Evolutionary conservation across 169 alveolate species (phyloP).

Genomic region (Plasmodium gonderi): DNA sequence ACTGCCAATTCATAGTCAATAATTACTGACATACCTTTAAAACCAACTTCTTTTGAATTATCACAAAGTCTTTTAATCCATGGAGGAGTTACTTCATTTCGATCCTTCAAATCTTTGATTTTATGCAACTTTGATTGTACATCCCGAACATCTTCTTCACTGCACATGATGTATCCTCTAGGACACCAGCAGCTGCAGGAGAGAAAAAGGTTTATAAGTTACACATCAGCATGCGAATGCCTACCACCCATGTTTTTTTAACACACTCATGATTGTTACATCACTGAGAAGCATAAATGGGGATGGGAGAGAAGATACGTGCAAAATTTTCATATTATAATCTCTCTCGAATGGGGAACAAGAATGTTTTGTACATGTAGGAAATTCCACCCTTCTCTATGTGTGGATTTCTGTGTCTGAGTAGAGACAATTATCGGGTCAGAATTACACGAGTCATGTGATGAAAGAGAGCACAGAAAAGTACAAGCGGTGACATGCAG

Average conservation of each 20-base stretch:
- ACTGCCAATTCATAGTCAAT: slow-evolving; percentile 71
- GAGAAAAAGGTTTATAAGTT: background rate
- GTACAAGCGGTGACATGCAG: background rate
- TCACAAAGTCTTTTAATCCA: slow-evolving; percentile 65
- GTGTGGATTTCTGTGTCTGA: too few species aligned
- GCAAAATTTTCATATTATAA: too few species aligned
- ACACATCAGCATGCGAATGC: background rate
- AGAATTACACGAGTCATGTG: too few species aligned
- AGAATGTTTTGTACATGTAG: too few species aligned
- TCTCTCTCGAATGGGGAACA: too few species aligned
- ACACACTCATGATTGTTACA: too few species aligned
- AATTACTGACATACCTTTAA: slow-evolving; percentile 69
- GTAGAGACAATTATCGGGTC: too few species aligned
- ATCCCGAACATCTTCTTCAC: slow-evolving; percentile 64
- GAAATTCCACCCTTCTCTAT: too few species aligned
- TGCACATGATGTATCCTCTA: slow-evolving; percentile 71
- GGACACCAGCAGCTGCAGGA: slow-evolving; percentile 69
- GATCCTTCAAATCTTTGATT: slow-evolving; percentile 4
- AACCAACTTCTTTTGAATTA: slow-evolving; percentile 36
- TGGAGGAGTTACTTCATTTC: slow-evolving; percentile 25
- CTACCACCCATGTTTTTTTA: too few species aligned
- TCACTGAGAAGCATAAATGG: too few species aligned
- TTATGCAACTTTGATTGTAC: slow-evolving; percentile 31
- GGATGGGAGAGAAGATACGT: too few species aligned
- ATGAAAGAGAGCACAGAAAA: too few species aligned